Base-by-base conservation (phyloP, 768 basidiomycete genomes). In the Cystobasidium ongulense region DNA sequence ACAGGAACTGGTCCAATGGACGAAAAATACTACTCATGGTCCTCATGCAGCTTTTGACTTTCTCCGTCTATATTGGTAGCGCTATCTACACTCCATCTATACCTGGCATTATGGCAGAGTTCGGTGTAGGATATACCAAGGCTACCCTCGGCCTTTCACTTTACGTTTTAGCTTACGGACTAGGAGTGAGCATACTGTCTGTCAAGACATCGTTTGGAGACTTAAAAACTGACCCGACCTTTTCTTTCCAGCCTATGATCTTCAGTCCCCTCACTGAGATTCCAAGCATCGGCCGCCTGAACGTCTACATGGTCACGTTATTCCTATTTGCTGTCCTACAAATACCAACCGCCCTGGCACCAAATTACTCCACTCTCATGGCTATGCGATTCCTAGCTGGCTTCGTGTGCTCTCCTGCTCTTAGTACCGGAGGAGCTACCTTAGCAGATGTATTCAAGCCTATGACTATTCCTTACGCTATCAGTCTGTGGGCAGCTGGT, bases 111-210 rank as follows among this genome's bases (percentile, higher is more conserved):
- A 76, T 77, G 73, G 39, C 62, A 21, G 53, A 62, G 27, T 79
- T 79, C 35, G 66, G 61, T 43, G 72, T 76, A 15, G 35, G 46
- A 0, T 74, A 76, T 5, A 67, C 68, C 0, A 41, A 63, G 10
- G 80, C 78, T 1, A 81, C 77, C 0, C 74, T 81, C 15, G 81
- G 80, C 27, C 63, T 83, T 1, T 79, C 81, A 0, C 77, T 82
- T 17, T 82, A 81, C 75, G 81, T 83, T 25, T 66, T 75, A 5
- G 81, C 78, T 1, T 82, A 83, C 77, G 82, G 80, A 13, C 74
- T 82, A 18, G 81, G 80, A 1, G 68, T 71, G 36, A 36, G 68
- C 38, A 25, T 1, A 25, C 27, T 41, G 74, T 75, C 53, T 36
- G 18, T 50, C 46, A 23, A 29, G 1, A 4, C 29, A n/a, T n/a